Evolutionary conservation across 2,329 filamentous ascomycete genomes (phyloP).

Genomic region (Aspergillus uvarum): DNA sequence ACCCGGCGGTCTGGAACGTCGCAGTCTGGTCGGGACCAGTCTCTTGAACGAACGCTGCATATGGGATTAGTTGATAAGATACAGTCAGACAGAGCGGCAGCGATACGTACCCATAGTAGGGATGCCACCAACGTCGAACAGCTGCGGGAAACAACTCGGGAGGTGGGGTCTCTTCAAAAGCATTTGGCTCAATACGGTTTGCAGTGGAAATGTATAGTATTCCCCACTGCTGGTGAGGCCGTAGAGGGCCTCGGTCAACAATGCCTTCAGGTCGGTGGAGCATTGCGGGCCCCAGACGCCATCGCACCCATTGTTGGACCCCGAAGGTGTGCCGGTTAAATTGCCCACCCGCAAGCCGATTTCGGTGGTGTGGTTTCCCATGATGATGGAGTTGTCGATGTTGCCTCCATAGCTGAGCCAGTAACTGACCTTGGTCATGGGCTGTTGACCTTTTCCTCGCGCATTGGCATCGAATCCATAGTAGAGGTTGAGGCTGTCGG

Average conservation of each 20-base stretch:
- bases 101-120: slow-evolving; percentile 33
- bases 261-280: slow-evolving; percentile 31
- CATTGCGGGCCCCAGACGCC: slow-evolving; percentile 38
- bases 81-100: background rate
- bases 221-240: slow-evolving; percentile 26
- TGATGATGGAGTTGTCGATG: slow-evolving; percentile 28
- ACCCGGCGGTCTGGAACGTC: slow-evolving; percentile 31
- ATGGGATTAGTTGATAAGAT: slow-evolving; percentile 1
- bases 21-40: slow-evolving; percentile 26
- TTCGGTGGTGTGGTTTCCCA: slow-evolving; percentile 38
- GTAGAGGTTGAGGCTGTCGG: slow-evolving; percentile 33
- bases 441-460: slow-evolving; percentile 31
- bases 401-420: slow-evolving; percentile 38
- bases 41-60: slow-evolving; percentile 35
- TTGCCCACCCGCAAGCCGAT: slow-evolving; percentile 39
- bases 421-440: slow-evolving; percentile 38
- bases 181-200: slow-evolving; percentile 32
- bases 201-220: slow-evolving; percentile 31
- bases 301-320: slow-evolving; percentile 39
- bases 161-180: slow-evolving; percentile 23
- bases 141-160: slow-evolving; percentile 29
- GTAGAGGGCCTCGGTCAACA: slow-evolving; percentile 30
- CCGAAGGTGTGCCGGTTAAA: slow-evolving; percentile 35
- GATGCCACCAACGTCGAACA: slow-evolving; percentile 36
- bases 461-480: slow-evolving; percentile 37